Base-by-base conservation (phyloP, 805 yeast genomes). In the Ogataea methanolica region DNA sequence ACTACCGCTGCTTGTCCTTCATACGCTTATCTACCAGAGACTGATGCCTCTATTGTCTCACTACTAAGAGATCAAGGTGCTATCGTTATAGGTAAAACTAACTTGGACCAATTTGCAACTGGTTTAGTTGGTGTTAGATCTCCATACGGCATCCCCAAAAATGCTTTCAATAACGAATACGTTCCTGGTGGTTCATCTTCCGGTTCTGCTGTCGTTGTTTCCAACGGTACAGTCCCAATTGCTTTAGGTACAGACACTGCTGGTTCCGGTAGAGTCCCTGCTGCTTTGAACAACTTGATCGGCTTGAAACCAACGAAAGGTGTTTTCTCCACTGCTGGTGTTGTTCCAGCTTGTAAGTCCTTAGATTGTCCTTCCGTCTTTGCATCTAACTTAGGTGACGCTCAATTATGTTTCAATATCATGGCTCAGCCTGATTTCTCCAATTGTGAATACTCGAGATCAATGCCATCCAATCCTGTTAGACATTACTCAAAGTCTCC, bases 1-100 rank as follows among this genome's bases (percentile, higher is more conserved):
- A 94, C 99, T 11, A 92, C 99, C 1, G 98, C 96, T 15, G 98
- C 96, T 2, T 94, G 98, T 65, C 97, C 97, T 0, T 76, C 94
- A 0, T 92, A 76, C 61, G 74, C 79, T 9, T 91, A 83, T 68
- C 49, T 62, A 2, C 92, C 99, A 2, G 61, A 69, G 33, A 70
- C 70, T 43, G 97, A 92, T 62, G 81, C 98, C 35, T 79, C 87
- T 16, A 78, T 86, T 6, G 97, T 90, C 14, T 64, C 70, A 9
- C 67, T 83, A n/a, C 73, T 94, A 57, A 80, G 88, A 66, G 77
- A 74, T n/a, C 85, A 88, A 35, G 99, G 99, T 62, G 98, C 98
- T 41, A 87, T 92, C 47, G 78, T 92, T 37, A 73, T 92, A 42
- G 98, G 98, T 50, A 92, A 92, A 67, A 94, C 98, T 46, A 92